Evolutionary conservation across 2,329 filamentous ascomycete species (phyloP).

Genomic region (Stagonosporopsis cucurbitacearum): DNA sequence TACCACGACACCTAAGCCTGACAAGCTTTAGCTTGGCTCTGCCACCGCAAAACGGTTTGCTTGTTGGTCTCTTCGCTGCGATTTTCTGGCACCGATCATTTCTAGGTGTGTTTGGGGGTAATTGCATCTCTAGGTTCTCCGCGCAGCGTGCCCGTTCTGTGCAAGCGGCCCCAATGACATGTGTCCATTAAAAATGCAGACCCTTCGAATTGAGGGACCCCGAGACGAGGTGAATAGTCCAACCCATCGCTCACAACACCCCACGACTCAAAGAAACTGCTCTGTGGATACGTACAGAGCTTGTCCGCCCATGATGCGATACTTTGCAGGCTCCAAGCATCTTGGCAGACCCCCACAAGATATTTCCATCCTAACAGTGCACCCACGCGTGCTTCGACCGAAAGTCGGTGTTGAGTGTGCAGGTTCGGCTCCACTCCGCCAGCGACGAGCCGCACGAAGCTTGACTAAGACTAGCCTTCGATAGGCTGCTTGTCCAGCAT

Average conservation of each 20-base stretch:
- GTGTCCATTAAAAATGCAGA: conserved; percentile 5
- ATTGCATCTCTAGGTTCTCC: conserved; percentile 13
- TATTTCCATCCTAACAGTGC: not conserved
- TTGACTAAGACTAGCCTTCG: conserved; percentile 11
- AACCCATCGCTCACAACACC: not conserved
- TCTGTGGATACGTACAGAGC: not conserved
- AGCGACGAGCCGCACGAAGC: conserved; percentile 14
- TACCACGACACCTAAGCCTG: conserved; percentile 11
- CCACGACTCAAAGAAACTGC: not conserved
- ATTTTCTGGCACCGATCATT: conserved; percentile 6
- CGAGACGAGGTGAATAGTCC: conserved; percentile 10
- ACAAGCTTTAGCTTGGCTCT: conserved; percentile 22
- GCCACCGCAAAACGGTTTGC: conserved; percentile 10
- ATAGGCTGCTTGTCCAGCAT: conserved; percentile 7
- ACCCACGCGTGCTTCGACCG: conserved; percentile 12
- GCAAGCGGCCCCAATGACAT: conserved; percentile 13
- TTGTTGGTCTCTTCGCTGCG: conserved; percentile 5
- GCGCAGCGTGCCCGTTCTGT: not conserved
- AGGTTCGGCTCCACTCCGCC: conserved; percentile 4
- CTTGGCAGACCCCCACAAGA: conserved; percentile 12
- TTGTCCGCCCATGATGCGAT: conserved; percentile 1
- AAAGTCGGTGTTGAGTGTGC: conserved; percentile 13
- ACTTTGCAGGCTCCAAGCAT: conserved; percentile 3
- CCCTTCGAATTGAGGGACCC: not conserved
- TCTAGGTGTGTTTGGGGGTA: conserved; percentile 15